Evolutionary conservation across 805 yeast genomes (phyloP).

Genomic region (Tetrapisispora taiwanensis): DNA sequence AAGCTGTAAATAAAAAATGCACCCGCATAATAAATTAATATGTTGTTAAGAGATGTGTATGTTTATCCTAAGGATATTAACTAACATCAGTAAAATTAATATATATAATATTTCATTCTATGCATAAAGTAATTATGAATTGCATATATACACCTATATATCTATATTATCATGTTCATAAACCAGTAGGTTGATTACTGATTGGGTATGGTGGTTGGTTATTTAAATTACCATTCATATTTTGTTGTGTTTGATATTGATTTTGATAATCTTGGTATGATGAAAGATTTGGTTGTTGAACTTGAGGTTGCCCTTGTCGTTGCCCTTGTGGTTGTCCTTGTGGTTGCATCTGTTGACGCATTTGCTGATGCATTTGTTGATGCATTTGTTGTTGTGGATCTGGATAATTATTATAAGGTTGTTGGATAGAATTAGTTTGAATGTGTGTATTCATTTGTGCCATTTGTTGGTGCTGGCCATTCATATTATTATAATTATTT

Average conservation of each 20-base stretch:
- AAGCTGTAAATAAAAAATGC: no score
- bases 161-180: no score
- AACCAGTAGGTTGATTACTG: constrained; percentile 15
- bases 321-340: constrained; percentile 7
- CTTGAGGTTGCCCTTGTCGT: constrained; percentile 4
- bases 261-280: constrained; percentile 6
- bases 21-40: no score
- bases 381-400: neutral
- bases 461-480: neutral
- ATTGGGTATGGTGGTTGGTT: constrained; percentile 6
- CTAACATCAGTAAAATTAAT: no score
- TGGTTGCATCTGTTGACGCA: neutral
- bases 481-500: neutral
- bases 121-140: no score
- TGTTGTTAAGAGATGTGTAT: no score
- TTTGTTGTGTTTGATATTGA: neutral
- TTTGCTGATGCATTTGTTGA: neutral
- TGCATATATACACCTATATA: no score
- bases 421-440: neutral
- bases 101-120: no score
- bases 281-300: neutral
- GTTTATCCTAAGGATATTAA: no score
- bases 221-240: neutral
- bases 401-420: neutral
- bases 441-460: neutral